Conservation (phyloP, 208 protist genomes). For the Sergeia podlipaevii region DNA sequence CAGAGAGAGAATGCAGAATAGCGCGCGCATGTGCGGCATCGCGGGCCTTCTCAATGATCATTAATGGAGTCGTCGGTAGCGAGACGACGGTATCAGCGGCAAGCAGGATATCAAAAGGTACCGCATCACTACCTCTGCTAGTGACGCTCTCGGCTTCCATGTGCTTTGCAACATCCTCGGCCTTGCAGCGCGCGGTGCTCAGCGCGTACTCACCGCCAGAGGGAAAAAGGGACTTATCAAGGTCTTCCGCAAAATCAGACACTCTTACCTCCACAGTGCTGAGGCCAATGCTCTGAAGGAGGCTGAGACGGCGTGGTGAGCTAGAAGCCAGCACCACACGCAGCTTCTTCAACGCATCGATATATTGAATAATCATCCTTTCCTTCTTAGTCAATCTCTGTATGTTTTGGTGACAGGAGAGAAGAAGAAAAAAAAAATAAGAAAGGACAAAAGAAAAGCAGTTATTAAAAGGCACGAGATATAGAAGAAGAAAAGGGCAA, state of each 20-base stretch:
- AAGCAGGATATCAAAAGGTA: constrained; percentile 30
- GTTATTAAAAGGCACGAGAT: constrained; percentile 6
- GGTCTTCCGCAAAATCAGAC: constrained; percentile 31
- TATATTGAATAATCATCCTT: constrained; percentile 27
- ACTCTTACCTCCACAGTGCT: constrained; percentile 13
- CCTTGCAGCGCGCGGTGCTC: constrained; percentile 24
- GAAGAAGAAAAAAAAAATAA: constrained; percentile 9
- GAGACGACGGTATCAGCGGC: constrained; percentile 33
- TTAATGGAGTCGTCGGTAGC: constrained; percentile 5
- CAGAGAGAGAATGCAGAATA: constrained; percentile 23
- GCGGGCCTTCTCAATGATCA: constrained; percentile 29
- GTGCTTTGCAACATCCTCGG: constrained; percentile 11
- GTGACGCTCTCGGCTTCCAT: constrained; percentile 2
- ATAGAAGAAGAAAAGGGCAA: neutral
- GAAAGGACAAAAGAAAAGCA: constrained; percentile 2
- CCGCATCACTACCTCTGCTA: neutral
- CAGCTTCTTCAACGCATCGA: constrained; percentile 18
- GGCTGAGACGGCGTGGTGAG: constrained; percentile 26
- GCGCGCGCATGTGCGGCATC: constrained; percentile 18
- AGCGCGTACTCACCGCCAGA: constrained; percentile 28
- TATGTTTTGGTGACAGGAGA: neutral
- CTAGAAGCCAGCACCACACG: constrained; percentile 34
- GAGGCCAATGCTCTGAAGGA: constrained; percentile 24
- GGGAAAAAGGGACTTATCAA: constrained; percentile 18
- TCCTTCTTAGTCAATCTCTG: neutral